phyloP scores from a whole-genome alignment of 148 eudicot species.

The Arctostaphylos glauca region DNA sequence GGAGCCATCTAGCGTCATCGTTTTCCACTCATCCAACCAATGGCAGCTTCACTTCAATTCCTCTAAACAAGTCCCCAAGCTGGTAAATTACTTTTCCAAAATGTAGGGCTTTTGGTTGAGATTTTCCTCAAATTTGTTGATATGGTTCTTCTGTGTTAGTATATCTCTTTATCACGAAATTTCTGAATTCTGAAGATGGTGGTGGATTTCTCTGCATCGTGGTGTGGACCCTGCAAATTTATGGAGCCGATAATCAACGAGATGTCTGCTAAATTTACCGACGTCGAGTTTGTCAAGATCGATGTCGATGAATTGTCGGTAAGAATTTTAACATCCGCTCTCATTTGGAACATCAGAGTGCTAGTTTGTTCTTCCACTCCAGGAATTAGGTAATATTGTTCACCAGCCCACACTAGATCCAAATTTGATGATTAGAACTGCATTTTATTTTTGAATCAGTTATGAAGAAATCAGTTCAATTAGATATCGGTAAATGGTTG shows the following conservation, averaged over 20 bases:
- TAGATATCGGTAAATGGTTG: too few species aligned
- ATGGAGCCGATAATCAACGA: constrained; percentile 67
- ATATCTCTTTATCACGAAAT: neutral
- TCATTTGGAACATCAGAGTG: neutral
- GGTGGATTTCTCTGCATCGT: constrained; percentile 83
- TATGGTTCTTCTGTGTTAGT: neutral
- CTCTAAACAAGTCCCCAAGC: constrained; percentile 52
- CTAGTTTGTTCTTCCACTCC: too few species aligned
- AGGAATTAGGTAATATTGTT: too few species aligned
- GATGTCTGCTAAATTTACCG: constrained; percentile 54
- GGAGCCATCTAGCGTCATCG: constrained; percentile 42
- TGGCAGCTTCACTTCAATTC: constrained; percentile 85
- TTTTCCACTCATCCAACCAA: constrained; percentile 65
- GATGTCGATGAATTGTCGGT: constrained; percentile 88
- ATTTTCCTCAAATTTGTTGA: neutral
- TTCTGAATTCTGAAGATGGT: constrained; percentile 47
- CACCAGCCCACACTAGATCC: too few species aligned
- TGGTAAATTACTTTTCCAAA: constrained; percentile 31
- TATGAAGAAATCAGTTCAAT: too few species aligned
- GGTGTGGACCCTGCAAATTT: constrained; percentile 93
- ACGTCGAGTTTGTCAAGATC: constrained; percentile 81
- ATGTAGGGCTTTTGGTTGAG: neutral
- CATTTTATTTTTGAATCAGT: too few species aligned
- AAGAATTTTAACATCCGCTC: neutral
- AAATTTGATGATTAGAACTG: too few species aligned